Base-by-base conservation (phyloP, 495 filamentous ascomycete species). In the Lepraria neglecta region DNA sequence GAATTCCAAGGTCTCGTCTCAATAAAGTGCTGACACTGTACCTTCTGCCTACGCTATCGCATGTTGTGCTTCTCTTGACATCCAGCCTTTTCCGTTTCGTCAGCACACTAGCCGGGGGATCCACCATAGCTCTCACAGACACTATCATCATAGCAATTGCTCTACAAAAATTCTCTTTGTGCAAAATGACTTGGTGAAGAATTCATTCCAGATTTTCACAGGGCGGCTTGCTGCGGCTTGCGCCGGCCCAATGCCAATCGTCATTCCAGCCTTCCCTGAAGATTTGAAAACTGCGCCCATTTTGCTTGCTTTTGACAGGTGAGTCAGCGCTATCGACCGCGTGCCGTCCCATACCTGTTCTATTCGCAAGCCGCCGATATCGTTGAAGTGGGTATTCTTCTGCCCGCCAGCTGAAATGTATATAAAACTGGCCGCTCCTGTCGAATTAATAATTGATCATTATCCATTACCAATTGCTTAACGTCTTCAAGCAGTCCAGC, bases 171-270 rank as follows among this genome's bases (percentile, higher is more conserved):
- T 38, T 12, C 9, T 38, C 5, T 21, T 11, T 4, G 7, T 11
- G 51, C 35, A 33, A 54, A 14, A 31, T 38, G 51, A 38, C n/a
- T 6, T 54, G 51, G 27, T 28, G 28, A 12, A 30, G 30, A 31
- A 3, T 21, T 0, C 7, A 15, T 19, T n/a, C 35, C 9, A 38
- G 12, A 2, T 38, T 38, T 10, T 12, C 1, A 19, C n/a, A 33
- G 7, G n/a, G 48, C 48, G 48, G 48, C 14, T 52, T 15, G 11
- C 31, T 15, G 27, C 48, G 51, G 51, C 51, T 54, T n/a, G 51
- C 30, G 15, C 10, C 51, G 28, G 30, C 51, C 17, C 51, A 54
- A 6, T 17, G 0, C 1, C 11, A 15, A 54, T 54, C 51, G 51
- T 54, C 51, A 53, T 53, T 33, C 28, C 17, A 17, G n/a, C 31